Base-by-base conservation (phyloP, 2,329 filamentous ascomycete genomes). In the Aaosphaeria arxii region DNA sequence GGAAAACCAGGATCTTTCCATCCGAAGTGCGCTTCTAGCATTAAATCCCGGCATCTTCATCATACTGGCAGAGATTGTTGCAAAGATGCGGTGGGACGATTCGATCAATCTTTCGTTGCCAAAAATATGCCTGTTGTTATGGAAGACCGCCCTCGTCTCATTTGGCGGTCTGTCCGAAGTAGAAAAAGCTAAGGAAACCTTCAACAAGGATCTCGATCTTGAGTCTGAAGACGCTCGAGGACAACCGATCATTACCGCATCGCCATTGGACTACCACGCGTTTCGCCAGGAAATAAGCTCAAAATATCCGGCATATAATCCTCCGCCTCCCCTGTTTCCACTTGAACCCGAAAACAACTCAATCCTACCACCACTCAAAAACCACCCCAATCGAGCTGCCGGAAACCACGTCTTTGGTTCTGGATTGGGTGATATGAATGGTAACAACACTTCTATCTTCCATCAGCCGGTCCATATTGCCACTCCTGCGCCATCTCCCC, bases 401-500 rank as follows among this genome's bases (percentile, higher is more conserved):
- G 71, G 82, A 76, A 68, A 70, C 41, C 63, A 70, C 47, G 83
- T 70, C 11, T 85, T 52, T 77, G 71, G 77, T 3, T 73, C 77
- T 29, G 76, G 78, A 1, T 73, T 78, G 2, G 74, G 78, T 6
- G 73, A 69, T n/a, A 66, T 72, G 9, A 71, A 64, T 44, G 69
- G 64, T n/a, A 71, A 72, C 44, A 73, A 69, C 13, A 70, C 71
- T 7, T 96, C 91, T 0, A 97, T 99, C 61, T 80, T 99, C 29
- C 85, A 97, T 66, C 92, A 97, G 63, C 90, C 94, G 5, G 92
- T 99, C 5, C 94, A 99, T 69, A 99, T 99, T 59, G 94, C 94
- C n/a, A 99, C 94, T 1, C 94, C 94, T 0, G 92, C 91, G 0
- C 94, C 94, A 1, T 99, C 94, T 0, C 94, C 94, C 28, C 94